Evolutionary conservation across 805 yeast species (phyloP), one percentile per base, ranked within the genome.

Genomic region (Cyberlindnera maritima): DNA sequence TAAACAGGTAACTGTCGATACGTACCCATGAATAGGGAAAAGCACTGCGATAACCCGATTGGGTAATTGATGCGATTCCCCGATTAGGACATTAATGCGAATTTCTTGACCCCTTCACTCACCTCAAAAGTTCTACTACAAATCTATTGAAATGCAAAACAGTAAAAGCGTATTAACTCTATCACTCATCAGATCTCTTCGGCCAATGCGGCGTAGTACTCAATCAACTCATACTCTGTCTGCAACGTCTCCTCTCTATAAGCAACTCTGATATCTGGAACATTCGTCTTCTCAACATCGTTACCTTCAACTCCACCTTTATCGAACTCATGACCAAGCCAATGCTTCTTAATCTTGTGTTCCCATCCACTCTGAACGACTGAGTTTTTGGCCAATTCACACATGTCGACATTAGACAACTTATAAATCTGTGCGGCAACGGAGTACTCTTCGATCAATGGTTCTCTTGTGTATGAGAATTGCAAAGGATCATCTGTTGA

Each of bases 401-500:
- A 91, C 95, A 94, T 89, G 67, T 94, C 99, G 28, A 92, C 98
- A 52, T 89, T 82, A 0, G 96, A 88, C 36, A 94, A 75, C 63
- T 94, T 90, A 74, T 91, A 94, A 56, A 94, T 94, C 67, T 94
- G 98, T 0, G 97, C 98, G 7, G 99, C 99, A 26, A 94, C 98
- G 2, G 97, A 88, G 65, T 91, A 94, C 67, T 94, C 99, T 66
- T 94, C 99, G 57, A 94, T 94, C 60, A 94, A 75, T 14, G 99
- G 98, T 63, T 94, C 99, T 61, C 95, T 82, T 28, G 99, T 94
- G 69, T 90, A 94, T 0, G 97, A 87, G 64, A 94, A 94, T 69
- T 95, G 99, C 43, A 94, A 74, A 7, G 99, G 99, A 71, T 94
- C 99, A 68, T 94, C 99, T 0, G 98, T 90, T 0, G 97, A 91